These are phyloP conservation scores for Pythium grandisporangium DNA, from an alignment of 352 stramenopile genomes.

Conservation along the genomic window DNA sequence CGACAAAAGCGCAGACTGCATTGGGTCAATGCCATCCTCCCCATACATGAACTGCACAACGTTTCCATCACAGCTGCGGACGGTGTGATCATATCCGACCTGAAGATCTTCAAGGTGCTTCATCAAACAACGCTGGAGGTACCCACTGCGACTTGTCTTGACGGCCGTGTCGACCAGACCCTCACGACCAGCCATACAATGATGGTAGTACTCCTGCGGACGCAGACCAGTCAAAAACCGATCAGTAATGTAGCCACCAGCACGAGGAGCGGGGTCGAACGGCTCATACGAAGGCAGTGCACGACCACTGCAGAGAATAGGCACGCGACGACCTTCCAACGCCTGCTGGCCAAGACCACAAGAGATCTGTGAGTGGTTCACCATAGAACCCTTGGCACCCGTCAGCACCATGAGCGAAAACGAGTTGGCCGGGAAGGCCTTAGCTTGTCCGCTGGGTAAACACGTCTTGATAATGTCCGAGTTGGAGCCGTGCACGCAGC, in stretches of 20 bases:
- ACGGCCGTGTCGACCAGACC: constrained; percentile 98
- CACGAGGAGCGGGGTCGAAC: constrained; percentile 95
- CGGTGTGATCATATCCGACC: constrained; percentile 98
- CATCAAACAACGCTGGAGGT: constrained; percentile 98
- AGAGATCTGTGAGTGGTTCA: constrained; percentile 99
- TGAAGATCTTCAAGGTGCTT: constrained; percentile 98
- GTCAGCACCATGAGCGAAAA: constrained; percentile 99
- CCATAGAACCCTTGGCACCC: constrained; percentile 99
- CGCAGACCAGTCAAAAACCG: constrained; percentile 97
- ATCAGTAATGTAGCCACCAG: constrained; percentile 99
- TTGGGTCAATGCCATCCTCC: constrained; percentile 98
- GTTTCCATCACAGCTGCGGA: constrained; percentile 95
- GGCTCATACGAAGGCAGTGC: constrained; percentile 98
- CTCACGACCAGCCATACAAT: constrained; percentile 99
- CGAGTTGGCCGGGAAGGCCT: constrained; percentile 97
- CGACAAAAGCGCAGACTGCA: constrained; percentile 92
- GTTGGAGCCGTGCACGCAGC: constrained; percentile 83
- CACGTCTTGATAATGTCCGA: constrained; percentile 99
- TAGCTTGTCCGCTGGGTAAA: constrained; percentile 94
- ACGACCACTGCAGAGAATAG: constrained; percentile 95
- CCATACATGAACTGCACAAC: constrained; percentile 99
- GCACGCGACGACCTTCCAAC: constrained; percentile 97
- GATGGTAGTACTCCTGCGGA: constrained; percentile 99
- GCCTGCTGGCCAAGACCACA: constrained; percentile 99
- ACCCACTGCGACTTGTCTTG: constrained; percentile 99